Evolutionary conservation across 2,329 filamentous ascomycete genomes (phyloP).

Genomic region (Calonectria honghensis): DNA sequence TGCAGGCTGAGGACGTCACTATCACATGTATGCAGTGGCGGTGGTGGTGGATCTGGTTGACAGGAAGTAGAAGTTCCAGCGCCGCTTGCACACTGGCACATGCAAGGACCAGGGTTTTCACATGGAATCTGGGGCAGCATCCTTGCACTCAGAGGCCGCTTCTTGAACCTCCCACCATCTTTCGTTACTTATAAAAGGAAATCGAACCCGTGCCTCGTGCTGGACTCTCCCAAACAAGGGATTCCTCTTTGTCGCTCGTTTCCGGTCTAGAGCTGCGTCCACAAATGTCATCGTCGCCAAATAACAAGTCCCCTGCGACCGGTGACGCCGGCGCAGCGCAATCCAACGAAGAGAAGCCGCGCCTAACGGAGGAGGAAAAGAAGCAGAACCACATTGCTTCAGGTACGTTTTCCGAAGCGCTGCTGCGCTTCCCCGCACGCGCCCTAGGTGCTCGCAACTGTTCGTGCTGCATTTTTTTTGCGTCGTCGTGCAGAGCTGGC

Average conservation of each 20-base stretch:
- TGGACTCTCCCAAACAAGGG: conserved; percentile 1
- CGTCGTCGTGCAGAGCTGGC: background rate
- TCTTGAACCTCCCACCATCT: conserved; percentile 41
- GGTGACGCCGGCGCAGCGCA: conserved; percentile 49
- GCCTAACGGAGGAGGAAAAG: conserved; percentile 72
- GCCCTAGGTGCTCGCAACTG: background rate
- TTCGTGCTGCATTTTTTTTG: conserved; percentile 5
- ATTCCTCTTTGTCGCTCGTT: conserved; percentile 13
- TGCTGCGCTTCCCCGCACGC: background rate
- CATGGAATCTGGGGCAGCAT: conserved; percentile 59
- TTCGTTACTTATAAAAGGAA: conserved; percentile 41
- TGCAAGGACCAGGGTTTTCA: conserved; percentile 55
- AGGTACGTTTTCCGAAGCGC: conserved; percentile 60
- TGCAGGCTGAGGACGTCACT: conserved; percentile 37
- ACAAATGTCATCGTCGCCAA: conserved; percentile 55
- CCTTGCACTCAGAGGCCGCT: conserved; percentile 52
- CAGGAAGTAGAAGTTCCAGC: conserved; percentile 19
- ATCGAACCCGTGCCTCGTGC: conserved; percentile 20
- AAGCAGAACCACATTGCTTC: conserved; percentile 74
- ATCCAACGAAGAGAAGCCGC: conserved; percentile 67
- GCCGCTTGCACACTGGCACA: conserved; percentile 33
- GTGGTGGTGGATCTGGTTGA: conserved; percentile 25
- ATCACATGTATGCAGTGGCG: conserved; percentile 34
- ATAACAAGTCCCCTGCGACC: conserved; percentile 53
- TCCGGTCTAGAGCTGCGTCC: background rate